Base-by-base conservation (phyloP, 352 stramenopile species). In the Globisporangium parvum region DNA sequence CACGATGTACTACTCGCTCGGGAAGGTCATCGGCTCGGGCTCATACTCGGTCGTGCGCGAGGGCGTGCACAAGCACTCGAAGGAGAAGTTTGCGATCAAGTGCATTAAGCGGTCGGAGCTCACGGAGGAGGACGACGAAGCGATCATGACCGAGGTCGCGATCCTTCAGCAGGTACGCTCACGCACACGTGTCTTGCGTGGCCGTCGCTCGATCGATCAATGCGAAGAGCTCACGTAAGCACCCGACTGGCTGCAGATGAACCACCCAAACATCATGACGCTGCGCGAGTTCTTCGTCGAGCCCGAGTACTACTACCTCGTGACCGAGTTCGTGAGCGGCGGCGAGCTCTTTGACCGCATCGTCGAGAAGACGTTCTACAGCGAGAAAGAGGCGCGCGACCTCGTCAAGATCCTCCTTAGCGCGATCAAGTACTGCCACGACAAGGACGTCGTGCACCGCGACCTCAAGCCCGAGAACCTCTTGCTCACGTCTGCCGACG, bases 231-330 rank as follows among this genome's bases (percentile, higher is more conserved):
- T 39, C 46, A 39, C 24, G 39, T 23, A 24, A n/a, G 17, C 35
- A 8, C 10, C 10, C 21, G 28, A 3, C 20, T 17, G 5, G 31
- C 21, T 6, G 12, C n/a, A 87, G 65, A 80, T 96, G 70, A 60
- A 91, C 54, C 89, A 97, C 57, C 71, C 80, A 14, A 88, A 97
- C 66, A 96, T 97, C 62, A 93, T 97, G 76, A 80, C 68, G 49
- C 72, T 97, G 14, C 68, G 93, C 41, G 93, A 96, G 57, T 94
- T 97, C 62, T 97, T 94, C 52, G 70, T 91, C 44, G 89, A 96
- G 40, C 68, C 68, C 2, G 85, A 95, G 23, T 87, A 89, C 65
- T 93, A 90, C 58, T 96, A 95, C 67, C 65, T 96, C 28, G 85
- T 96, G 11, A 95, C 82, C 6, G 87, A 96, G 67, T 91, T 93